phyloP scores from a whole-genome alignment of 1,284 basidiomycete species.

The Marasmius tenuissimus region DNA sequence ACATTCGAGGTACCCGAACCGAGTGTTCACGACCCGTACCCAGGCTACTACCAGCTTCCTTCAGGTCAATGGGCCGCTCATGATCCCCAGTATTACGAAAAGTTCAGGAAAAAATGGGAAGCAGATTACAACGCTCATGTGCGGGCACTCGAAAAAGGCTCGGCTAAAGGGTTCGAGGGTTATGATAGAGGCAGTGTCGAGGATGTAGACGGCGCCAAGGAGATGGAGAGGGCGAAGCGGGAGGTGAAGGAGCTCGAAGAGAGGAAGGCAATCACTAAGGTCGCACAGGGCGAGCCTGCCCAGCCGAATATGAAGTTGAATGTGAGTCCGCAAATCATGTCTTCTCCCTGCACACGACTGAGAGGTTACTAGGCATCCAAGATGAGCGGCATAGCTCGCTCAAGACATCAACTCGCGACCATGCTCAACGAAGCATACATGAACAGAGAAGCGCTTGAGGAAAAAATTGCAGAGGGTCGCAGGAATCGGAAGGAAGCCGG shows the following conservation, averaged over 20 bases:
- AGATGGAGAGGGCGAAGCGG: constrained; percentile 72
- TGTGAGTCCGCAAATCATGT: constrained; percentile 35
- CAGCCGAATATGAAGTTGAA: constrained; percentile 76
- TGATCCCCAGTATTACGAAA: constrained; percentile 74
- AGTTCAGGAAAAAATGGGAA: constrained; percentile 72
- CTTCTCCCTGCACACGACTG: constrained; percentile 5
- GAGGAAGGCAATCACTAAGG: constrained; percentile 67
- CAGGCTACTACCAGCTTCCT: constrained; percentile 86
- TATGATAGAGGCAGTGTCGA: constrained; percentile 50
- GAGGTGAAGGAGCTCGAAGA: constrained; percentile 73
- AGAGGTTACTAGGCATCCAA: constrained; percentile 57
- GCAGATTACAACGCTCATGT: constrained; percentile 68
- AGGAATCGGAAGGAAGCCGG: constrained; percentile 84
- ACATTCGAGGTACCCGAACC: constrained; percentile 79
- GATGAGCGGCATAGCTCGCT: constrained; percentile 63
- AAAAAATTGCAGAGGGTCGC: constrained; percentile 75
- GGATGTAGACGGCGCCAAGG: constrained; percentile 66
- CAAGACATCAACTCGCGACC: constrained; percentile 75
- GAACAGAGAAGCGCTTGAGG: constrained; percentile 77
- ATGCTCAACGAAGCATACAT: constrained; percentile 75
- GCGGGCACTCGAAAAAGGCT: constrained; percentile 66
- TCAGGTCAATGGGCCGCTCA: constrained; percentile 80
- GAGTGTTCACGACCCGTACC: constrained; percentile 74
- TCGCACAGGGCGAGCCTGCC: constrained; percentile 48
- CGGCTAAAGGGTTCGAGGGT: constrained; percentile 65